phyloP scores from a whole-genome alignment of 495 filamentous ascomycete genomes.

The Talaromyces wortmannii region DNA sequence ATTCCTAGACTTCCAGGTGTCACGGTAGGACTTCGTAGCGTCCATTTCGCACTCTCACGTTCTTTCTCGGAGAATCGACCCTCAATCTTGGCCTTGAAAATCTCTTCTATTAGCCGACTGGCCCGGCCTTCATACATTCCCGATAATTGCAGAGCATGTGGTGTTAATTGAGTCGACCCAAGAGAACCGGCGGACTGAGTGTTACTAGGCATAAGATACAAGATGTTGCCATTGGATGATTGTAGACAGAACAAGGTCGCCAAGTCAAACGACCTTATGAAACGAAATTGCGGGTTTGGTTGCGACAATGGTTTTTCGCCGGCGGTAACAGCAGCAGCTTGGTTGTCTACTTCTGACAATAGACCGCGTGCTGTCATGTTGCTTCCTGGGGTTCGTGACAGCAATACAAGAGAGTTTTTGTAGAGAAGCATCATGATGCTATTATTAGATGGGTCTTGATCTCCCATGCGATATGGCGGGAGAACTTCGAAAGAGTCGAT shows the following conservation, averaged over 20 bases:
- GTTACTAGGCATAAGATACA: slow-evolving; percentile 65
- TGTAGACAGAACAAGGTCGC: slow-evolving; percentile 68
- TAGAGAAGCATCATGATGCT: slow-evolving; percentile 77
- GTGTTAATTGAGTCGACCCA: slow-evolving; percentile 41
- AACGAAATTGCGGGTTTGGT: slow-evolving; percentile 54
- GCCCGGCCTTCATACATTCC: slow-evolving; percentile 77
- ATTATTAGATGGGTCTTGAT: slow-evolving; percentile 29
- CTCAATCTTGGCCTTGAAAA: slow-evolving; percentile 80
- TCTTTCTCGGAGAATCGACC: slow-evolving; percentile 72
- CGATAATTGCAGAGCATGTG: slow-evolving; percentile 44
- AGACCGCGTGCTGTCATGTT: slow-evolving; percentile 68
- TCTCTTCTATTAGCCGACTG: slow-evolving; percentile 72
- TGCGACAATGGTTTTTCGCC: slow-evolving; percentile 25
- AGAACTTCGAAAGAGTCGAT: slow-evolving; percentile 73
- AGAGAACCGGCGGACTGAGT: slow-evolving; percentile 22
- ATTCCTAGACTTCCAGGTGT: slow-evolving; percentile 55
- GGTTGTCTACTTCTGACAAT: slow-evolving; percentile 68
- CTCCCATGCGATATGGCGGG: slow-evolving; percentile 56
- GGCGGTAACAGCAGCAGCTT: slow-evolving; percentile 45
- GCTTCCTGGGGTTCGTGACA: slow-evolving; percentile 57
- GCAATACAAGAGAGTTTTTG: slow-evolving; percentile 69
- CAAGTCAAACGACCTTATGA: slow-evolving; percentile 66
- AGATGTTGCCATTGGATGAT: slow-evolving; percentile 59
- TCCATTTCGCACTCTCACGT: slow-evolving; percentile 74
- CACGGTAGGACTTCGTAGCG: slow-evolving; percentile 58